Conservation (phyloP, 2,329 filamentous ascomycete species). For the Zymoseptoria crescenta region DNA sequence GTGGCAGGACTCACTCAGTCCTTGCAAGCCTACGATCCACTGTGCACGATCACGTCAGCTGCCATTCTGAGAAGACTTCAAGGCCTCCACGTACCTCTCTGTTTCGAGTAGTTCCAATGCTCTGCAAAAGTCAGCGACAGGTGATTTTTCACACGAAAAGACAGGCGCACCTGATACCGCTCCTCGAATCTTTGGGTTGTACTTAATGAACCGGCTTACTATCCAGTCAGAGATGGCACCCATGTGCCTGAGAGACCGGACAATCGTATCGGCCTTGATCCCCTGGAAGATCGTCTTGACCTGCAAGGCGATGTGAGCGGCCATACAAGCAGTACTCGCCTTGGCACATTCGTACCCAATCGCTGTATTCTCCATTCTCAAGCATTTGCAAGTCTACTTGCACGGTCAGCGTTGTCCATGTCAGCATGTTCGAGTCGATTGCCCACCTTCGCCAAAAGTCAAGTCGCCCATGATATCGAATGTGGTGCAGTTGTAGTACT, state of each 20-base stretch:
- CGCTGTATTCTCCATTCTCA: conserved; percentile 22
- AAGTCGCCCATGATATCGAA: conserved; percentile 27
- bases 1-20: neutral
- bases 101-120: conserved; percentile 21
- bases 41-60: neutral
- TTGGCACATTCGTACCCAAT: conserved; percentile 12
- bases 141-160: neutral
- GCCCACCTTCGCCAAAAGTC: conserved; percentile 22
- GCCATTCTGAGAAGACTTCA: neutral
- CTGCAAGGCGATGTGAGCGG: neutral
- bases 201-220: conserved; percentile 10
- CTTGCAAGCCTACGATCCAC: conserved; percentile 11
- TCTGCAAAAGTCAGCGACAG: conserved; percentile 5
- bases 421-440: neutral
- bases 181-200: conserved; percentile 8
- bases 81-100: conserved; percentile 1
- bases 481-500: conserved; percentile 27
- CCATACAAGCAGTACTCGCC: neutral
- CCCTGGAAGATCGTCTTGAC: conserved; percentile 19
- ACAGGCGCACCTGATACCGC: neutral
- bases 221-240: conserved; percentile 8
- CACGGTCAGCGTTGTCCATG: neutral
- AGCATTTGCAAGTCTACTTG: conserved; percentile 13
- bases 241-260: conserved; percentile 10
- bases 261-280: conserved; percentile 14